phyloP scores from a whole-genome alignment of 768 basidiomycete species.

The Coprinopsis marcescibilis region DNA sequence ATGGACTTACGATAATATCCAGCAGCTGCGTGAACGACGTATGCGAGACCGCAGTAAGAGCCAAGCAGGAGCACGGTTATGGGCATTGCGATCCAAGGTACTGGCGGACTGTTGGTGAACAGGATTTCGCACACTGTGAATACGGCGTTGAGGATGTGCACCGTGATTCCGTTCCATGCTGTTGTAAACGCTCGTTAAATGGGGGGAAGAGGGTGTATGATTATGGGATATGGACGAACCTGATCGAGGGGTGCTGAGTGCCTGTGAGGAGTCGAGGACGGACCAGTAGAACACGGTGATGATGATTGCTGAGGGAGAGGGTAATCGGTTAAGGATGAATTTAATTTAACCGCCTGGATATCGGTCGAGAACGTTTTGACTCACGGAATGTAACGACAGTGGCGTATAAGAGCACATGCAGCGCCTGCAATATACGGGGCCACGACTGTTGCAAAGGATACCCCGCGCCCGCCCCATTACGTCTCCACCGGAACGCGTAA shows the following conservation, averaged over 20 bases:
- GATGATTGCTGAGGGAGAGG: conserved; percentile 11
- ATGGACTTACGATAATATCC: conserved; percentile 55
- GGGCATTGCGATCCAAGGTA: conserved; percentile 47
- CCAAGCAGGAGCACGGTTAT: conserved; percentile 44
- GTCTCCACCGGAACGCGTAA: not conserved
- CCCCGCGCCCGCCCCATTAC: not conserved
- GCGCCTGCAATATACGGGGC: conserved; percentile 9
- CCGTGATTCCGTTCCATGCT: conserved; percentile 57
- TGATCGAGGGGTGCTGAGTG: not conserved
- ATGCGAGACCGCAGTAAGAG: conserved; percentile 60
- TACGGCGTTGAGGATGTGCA: conserved; percentile 53
- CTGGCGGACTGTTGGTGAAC: conserved; percentile 44
- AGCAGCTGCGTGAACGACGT: conserved; percentile 56
- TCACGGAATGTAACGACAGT: conserved; percentile 16
- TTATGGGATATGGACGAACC: not conserved
- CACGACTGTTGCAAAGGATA: conserved; percentile 14
- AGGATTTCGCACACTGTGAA: conserved; percentile 56
- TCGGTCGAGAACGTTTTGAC: not conserved
- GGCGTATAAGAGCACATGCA: conserved; percentile 13
- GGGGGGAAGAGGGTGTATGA: not conserved
- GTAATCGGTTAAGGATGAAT: no score
- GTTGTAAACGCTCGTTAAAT: not conserved
- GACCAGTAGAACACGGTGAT: conserved; percentile 11
- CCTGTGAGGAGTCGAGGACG: conserved; percentile 11
- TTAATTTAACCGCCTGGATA: no score